Evolutionary conservation across 768 basidiomycete species (phyloP).

Genomic region (Phaffia australis): DNA sequence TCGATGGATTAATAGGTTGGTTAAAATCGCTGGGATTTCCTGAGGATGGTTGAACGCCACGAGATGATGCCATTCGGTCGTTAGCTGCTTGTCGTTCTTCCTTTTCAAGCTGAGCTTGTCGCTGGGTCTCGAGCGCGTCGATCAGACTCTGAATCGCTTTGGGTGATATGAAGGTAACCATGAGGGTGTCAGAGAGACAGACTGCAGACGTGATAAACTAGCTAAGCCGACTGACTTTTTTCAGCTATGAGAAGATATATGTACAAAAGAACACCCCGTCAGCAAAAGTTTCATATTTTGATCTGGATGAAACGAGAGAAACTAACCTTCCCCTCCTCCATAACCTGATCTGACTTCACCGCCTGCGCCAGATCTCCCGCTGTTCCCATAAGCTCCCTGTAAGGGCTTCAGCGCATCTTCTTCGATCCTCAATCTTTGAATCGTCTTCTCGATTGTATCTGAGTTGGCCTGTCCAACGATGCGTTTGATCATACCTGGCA

Average conservation of each 20-base stretch:
- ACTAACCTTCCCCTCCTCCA: constrained; percentile 19
- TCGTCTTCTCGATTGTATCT: constrained; percentile 17
- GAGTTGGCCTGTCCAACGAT: constrained; percentile 18
- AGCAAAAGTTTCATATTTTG: too few species aligned
- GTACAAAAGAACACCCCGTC: too few species aligned
- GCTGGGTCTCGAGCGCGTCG: constrained; percentile 22
- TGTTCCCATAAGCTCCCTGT: neutral
- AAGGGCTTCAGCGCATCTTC: constrained; percentile 20
- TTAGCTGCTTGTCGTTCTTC: constrained; percentile 5
- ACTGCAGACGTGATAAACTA: neutral
- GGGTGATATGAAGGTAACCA: too few species aligned
- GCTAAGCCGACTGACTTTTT: constrained; percentile 19
- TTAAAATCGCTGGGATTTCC: neutral
- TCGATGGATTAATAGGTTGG: neutral
- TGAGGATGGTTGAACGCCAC: neutral
- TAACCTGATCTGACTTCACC: constrained; percentile 1
- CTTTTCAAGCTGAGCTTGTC: constrained; percentile 13
- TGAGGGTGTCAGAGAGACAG: neutral
- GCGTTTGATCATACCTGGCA: constrained; percentile 19
- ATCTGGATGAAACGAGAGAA: neutral
- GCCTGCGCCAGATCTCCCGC: neutral
- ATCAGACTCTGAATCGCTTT: constrained; percentile 23
- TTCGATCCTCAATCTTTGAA: constrained; percentile 18
- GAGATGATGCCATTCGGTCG: constrained; percentile 6
- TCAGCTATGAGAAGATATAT: constrained; percentile 18